Evolutionary conservation across 352 stramenopile species (phyloP).

Genomic region (Pelagophyceae sp.): DNA sequence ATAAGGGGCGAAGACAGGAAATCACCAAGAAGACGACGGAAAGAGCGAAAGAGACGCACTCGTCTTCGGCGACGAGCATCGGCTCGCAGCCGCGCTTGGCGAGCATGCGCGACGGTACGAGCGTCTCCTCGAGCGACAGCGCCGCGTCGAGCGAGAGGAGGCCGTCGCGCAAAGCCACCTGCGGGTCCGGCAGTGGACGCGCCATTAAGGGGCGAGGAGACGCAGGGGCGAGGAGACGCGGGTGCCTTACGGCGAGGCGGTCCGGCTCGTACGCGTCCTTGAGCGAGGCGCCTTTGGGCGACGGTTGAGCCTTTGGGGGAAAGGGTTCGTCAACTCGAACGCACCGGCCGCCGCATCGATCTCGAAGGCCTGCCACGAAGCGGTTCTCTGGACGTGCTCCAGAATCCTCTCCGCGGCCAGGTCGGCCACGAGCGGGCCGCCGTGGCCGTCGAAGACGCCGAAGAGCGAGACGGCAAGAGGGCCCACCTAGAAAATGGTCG

Average conservation of each 20-base stretch:
- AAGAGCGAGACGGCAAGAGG: not conserved
- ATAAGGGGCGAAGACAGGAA: too few species aligned
- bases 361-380: not conserved
- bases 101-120: conserved; percentile 15
- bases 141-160: conserved; percentile 26
- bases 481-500: too few species aligned
- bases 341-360: not conserved
- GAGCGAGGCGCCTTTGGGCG: too few species aligned
- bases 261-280: conserved; percentile 1
- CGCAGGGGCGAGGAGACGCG: too few species aligned
- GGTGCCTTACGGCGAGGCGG: not conserved
- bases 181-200: too few species aligned
- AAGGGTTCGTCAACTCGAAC: too few species aligned
- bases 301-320: too few species aligned
- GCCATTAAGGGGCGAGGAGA: too few species aligned
- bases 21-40: too few species aligned
- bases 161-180: conserved; percentile 20
- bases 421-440: not conserved
- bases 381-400: not conserved
- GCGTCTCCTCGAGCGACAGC: conserved; percentile 23
- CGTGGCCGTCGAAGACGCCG: conserved; percentile 5
- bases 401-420: not conserved
- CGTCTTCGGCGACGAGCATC: not conserved
- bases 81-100: not conserved
- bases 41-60: too few species aligned